These are phyloP conservation scores for Curvularia sp. DNA, from an alignment of 2,329 filamentous ascomycete species.

Conservation along the genomic window DNA sequence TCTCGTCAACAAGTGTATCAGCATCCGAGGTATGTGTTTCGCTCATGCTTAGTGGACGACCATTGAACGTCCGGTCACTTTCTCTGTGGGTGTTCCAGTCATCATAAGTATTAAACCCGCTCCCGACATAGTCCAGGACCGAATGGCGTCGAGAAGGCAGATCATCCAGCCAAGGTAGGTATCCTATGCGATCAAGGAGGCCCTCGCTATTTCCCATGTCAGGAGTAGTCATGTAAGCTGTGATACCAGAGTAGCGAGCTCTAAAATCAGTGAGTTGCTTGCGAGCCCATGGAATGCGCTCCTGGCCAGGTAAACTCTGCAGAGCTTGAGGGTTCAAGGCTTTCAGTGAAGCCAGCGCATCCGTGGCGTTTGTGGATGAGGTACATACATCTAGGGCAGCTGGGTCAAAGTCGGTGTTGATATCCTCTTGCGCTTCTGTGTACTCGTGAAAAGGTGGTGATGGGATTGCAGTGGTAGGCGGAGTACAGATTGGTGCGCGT, in stretches of 20 bases:
- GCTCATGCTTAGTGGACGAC: slow-evolving; percentile 19
- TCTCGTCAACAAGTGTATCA: slow-evolving; percentile 16
- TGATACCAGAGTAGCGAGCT: slow-evolving; percentile 3
- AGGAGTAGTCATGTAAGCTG: slow-evolving; percentile 6
- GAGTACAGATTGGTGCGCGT: not conserved
- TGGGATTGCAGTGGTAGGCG: not conserved
- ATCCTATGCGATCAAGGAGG: slow-evolving; percentile 1
- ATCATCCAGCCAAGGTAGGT: not conserved
- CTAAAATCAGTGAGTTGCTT: slow-evolving; percentile 29
- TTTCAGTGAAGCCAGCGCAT: slow-evolving; percentile 18
- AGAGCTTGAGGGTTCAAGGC: slow-evolving; percentile 19
- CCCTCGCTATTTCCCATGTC: slow-evolving; percentile 15
- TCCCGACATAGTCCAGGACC: slow-evolving; percentile 9
- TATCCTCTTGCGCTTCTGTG: not conserved
- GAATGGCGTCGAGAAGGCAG: slow-evolving; percentile 12
- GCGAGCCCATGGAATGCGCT: slow-evolving; percentile 28
- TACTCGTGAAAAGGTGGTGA: not conserved
- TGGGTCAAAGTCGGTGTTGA: not conserved
- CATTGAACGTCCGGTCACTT: not conserved
- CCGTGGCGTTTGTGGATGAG: slow-evolving; percentile 5
- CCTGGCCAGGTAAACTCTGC: slow-evolving; percentile 18
- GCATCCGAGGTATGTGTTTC: slow-evolving; percentile 19
- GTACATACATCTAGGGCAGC: slow-evolving; percentile 5
- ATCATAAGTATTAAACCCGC: slow-evolving; percentile 3
- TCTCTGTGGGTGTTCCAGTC: not conserved